Base-by-base conservation (phyloP, 768 basidiomycete genomes). In the Dioszegia hungarica region DNA sequence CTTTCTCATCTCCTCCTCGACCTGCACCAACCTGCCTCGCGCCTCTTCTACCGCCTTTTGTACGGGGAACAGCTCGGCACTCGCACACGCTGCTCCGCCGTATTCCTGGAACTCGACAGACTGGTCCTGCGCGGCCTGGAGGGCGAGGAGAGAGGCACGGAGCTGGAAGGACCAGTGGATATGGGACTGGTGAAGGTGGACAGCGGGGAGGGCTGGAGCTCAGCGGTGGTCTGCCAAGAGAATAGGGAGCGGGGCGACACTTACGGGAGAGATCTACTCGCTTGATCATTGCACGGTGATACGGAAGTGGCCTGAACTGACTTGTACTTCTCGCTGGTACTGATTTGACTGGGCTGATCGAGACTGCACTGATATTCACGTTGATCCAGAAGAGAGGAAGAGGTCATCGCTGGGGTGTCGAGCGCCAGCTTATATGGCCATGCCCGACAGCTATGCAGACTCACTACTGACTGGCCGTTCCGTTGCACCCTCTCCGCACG, bases 81-180 rank as follows among this genome's bases (percentile, higher is more conserved):
- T 24, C 14, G 49, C 49, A 51, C 24, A 51, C 15, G 49, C 49
- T 5, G 49, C 49, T 38, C 49, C 49, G 20, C 49, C 49, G n/a
- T 51, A 51, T 17, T 51, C 49, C n/a, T 51, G 49, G 8, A 12
- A 51, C 19, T 51, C 49, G 34, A 51, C 49, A 10, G 49, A 51
- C 25, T 51, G 49, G 31, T 36, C 34, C 39, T 51, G 49, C 5
- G 19, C 49, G 14, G 24, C 34, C 17, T 39, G 36, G 19, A 51
- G 34, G 8, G 49, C 34, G 22, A 24, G 36, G 36, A 38, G 34
- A 4, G 49, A 6, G 11, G 34, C 10, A 17, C 19, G 34, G 36
- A 51, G 34, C 25, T 51, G 49, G 37, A 38, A 19, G 4, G 24
- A 12, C 49, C 49, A 51, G 36, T 51, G 37, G 24, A n/a, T 22